These are phyloP conservation scores for Dioszegia crocea DNA, from an alignment of 768 basidiomycete genomes.

Conservation along the genomic window DNA sequence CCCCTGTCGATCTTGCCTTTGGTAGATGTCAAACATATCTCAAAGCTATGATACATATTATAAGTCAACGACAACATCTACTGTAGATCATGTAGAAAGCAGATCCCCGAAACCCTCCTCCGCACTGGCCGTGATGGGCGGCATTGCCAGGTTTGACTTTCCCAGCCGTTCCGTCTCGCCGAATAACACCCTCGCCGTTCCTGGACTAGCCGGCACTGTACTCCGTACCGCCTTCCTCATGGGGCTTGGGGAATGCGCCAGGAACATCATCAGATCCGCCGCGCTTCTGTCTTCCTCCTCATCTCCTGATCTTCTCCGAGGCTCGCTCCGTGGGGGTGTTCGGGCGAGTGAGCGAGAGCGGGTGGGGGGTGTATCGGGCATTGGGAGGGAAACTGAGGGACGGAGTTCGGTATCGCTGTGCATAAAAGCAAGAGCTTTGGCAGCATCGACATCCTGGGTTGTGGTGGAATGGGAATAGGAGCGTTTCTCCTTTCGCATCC, in stretches of 20 bases:
- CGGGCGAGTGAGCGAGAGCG: slow-evolving; percentile 2
- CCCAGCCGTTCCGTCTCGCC: slow-evolving; percentile 23
- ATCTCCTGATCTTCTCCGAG: slow-evolving; percentile 10
- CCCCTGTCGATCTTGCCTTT: too few species aligned
- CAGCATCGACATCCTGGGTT: slow-evolving; percentile 42
- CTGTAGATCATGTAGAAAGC: background rate
- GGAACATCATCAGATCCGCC: slow-evolving; percentile 48
- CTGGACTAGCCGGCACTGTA: slow-evolving; percentile 1
- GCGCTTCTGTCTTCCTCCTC: slow-evolving; percentile 41
- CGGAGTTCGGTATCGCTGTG: background rate
- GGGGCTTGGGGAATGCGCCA: slow-evolving; percentile 46
- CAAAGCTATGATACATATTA: too few species aligned
- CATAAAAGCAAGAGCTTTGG: slow-evolving; percentile 43
- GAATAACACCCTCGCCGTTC: slow-evolving; percentile 40
- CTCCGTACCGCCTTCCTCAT: slow-evolving; percentile 6
- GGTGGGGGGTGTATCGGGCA: background rate
- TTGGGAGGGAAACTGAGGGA: slow-evolving; percentile 2
- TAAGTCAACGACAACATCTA: too few species aligned
- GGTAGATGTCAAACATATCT: too few species aligned
- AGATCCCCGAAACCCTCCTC: background rate
- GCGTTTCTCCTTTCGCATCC: slow-evolving; percentile 29
- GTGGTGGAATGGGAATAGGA: slow-evolving; percentile 40
- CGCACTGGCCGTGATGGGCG: slow-evolving; percentile 32
- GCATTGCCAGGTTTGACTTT: slow-evolving; percentile 32
- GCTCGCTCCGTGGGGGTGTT: slow-evolving; percentile 2